Evolutionary conservation across 2,329 filamentous ascomycete genomes (phyloP).

Genomic region (Penicillium hordei): DNA sequence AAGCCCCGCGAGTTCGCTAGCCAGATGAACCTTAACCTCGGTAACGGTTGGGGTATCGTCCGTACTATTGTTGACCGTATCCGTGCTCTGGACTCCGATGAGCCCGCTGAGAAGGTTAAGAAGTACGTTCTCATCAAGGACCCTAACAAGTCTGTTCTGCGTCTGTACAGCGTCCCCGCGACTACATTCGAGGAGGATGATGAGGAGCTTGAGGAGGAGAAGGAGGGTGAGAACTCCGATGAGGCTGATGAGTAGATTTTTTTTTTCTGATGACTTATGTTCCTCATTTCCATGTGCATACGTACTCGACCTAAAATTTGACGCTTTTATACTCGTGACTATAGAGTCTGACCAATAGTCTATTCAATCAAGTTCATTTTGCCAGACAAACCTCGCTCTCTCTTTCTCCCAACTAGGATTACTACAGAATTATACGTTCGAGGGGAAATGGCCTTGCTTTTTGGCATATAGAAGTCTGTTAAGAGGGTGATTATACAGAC

Average conservation of each 20-base stretch:
- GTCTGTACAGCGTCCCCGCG: slow-evolving; percentile 85
- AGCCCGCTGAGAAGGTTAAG: slow-evolving; percentile 44
- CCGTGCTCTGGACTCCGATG: slow-evolving; percentile 41
- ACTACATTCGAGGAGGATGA: slow-evolving; percentile 89
- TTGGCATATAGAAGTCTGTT: no score
- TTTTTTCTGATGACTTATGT: slow-evolving; percentile 16
- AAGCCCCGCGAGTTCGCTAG: slow-evolving; percentile 95
- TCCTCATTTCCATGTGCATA: slow-evolving; percentile 18
- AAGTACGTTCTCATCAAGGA: slow-evolving; percentile 69
- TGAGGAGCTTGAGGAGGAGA: slow-evolving; percentile 56
- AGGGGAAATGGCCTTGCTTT: no score
- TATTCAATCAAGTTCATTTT: neutral
- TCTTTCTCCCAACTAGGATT: no score
- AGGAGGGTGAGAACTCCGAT: slow-evolving; percentile 56
- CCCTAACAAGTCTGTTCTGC: slow-evolving; percentile 93
- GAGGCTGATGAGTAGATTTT: slow-evolving; percentile 47
- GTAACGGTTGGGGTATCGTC: slow-evolving; percentile 98
- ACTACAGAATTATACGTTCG: neutral
- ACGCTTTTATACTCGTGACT: slow-evolving; percentile 8
- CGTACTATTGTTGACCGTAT: slow-evolving; percentile 92
- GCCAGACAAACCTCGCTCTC: neutral
- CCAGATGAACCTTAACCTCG: slow-evolving; percentile 97
- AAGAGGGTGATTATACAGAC: neutral
- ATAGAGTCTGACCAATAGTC: slow-evolving; percentile 9
- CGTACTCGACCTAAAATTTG: slow-evolving; percentile 16